A percentile compares a stretch with the other conserved stretches of the same genome.
phyloP scores from a whole-genome alignment of 2,329 filamentous ascomycete species.

The Colletotrichum magnum region DNA sequence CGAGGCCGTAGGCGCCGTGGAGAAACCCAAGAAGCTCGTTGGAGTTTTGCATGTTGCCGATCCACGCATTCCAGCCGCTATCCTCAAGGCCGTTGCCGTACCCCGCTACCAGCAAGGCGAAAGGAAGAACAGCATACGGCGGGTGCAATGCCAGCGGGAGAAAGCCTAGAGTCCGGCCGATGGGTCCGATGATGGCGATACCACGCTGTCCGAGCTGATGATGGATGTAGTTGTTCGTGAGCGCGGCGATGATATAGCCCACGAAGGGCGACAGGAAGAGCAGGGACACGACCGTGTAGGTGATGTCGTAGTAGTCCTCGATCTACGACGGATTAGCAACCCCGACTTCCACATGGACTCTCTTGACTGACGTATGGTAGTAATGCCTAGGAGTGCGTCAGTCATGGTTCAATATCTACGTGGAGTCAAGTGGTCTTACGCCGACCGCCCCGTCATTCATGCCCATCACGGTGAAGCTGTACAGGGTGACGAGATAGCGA shows the following conservation, averaged over 20 bases:
- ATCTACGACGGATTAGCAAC: conserved; percentile 50
- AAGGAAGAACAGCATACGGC: conserved; percentile 76
- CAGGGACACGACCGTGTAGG: conserved; percentile 75
- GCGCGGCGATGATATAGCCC: conserved; percentile 74
- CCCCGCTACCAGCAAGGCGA: conserved; percentile 76
- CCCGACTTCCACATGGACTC: not conserved
- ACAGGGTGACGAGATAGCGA: conserved; percentile 71
- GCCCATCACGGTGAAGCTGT: conserved; percentile 75
- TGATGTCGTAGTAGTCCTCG: conserved; percentile 72
- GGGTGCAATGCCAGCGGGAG: conserved; percentile 76
- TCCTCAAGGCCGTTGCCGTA: conserved; percentile 80
- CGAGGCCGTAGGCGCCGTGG: conserved; percentile 80
- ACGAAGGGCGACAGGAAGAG: conserved; percentile 77
- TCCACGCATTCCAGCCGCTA: conserved; percentile 71
- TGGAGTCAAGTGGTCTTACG: conserved; percentile 51
- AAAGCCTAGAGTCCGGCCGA: conserved; percentile 76
- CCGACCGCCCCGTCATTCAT: conserved; percentile 78
- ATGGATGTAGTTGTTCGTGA: conserved; percentile 76
- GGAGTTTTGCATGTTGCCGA: conserved; percentile 79
- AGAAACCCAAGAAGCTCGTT: conserved; percentile 83
- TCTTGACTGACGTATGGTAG: conserved; percentile 3
- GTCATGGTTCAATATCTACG: not conserved
- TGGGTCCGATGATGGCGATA: conserved; percentile 75
- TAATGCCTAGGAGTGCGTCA: conserved; percentile 6
- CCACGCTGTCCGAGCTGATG: conserved; percentile 78